Evolutionary conservation across 352 stramenopile genomes (phyloP), one percentile per base, ranked within the genome.

Genomic region (Peronosclerospora sorghi): DNA sequence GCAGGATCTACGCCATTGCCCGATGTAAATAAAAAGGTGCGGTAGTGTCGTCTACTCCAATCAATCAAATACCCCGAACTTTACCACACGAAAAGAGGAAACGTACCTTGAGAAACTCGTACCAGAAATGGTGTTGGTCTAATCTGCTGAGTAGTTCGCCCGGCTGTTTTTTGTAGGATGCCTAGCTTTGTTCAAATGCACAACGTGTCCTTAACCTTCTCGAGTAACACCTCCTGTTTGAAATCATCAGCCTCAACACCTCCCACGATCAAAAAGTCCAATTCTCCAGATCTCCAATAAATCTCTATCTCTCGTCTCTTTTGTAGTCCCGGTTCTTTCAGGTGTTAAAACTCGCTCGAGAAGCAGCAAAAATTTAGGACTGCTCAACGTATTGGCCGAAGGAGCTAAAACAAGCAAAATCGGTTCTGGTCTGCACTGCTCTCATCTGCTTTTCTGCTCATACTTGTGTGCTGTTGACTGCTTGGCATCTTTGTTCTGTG

Each of bases 321-420:
- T 61, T 61, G 43, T 27, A 48, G 43, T 49, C 46, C 18, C 27
- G 39, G 40, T 61, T 62, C 48, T 48, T 63, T 57, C 53, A 57
- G 19, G 54, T 51, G 29, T 62, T 54, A 58, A 59, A 50, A 56
- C 44, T 59, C 32, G 51, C 48, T 58, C 54, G 34, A 48, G 45
- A 38, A 45, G 30, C 48, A 57, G 48, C 48, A 54, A 57, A 38
- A 59, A 56, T 48, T 38, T 36, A 62, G 53, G 41, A 51, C 41
- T 24, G 27, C 39, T 46, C 45, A 56, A 51, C 46, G 46, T 41
- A 41, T 61, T 26, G 36, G 24, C 41, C 43, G 29, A 54, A 51
- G 48, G 32, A 54, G 39, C 18, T 45, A 50, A 53, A 45, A 54
- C 36, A 63, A 58, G 44, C 37, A 63, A 58, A 58, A 39, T 49